phyloP scores from a whole-genome alignment of 805 yeast species.

The Lipomyces starkeyi region DNA sequence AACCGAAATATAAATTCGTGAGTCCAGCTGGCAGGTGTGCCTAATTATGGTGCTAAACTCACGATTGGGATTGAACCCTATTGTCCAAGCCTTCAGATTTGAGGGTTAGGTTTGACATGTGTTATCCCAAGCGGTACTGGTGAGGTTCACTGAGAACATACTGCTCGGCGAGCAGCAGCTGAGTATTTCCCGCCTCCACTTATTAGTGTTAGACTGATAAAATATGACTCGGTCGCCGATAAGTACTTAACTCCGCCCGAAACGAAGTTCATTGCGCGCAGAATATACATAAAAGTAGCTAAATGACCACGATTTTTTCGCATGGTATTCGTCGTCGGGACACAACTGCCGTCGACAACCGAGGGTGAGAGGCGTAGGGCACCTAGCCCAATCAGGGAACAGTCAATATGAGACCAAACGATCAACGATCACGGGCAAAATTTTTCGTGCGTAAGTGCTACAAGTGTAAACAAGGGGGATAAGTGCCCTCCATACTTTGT shows the following conservation, averaged over 20 bases:
- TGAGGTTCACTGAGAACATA: no score
- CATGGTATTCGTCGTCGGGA: background rate
- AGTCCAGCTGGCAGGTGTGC: background rate
- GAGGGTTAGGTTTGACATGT: background rate
- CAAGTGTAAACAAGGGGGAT: background rate
- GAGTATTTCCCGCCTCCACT: no score
- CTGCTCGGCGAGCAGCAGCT: no score
- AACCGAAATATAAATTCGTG: background rate
- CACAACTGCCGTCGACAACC: background rate
- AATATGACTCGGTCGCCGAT: background rate
- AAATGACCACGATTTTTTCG: no score
- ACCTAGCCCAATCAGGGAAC: background rate
- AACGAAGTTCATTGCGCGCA: no score
- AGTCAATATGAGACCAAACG: background rate
- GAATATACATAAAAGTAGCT: no score
- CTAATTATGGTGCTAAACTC: background rate
- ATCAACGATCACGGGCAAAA: background rate
- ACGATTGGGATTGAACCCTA: background rate
- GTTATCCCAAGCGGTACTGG: no score
- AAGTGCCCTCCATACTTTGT: no score
- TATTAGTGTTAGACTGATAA: no score
- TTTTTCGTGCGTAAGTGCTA: background rate
- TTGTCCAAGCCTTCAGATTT: background rate
- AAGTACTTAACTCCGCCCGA: no score
- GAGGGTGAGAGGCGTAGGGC: background rate